phyloP scores from a whole-genome alignment of 768 basidiomycete genomes.

The Boletus patriciae region DNA sequence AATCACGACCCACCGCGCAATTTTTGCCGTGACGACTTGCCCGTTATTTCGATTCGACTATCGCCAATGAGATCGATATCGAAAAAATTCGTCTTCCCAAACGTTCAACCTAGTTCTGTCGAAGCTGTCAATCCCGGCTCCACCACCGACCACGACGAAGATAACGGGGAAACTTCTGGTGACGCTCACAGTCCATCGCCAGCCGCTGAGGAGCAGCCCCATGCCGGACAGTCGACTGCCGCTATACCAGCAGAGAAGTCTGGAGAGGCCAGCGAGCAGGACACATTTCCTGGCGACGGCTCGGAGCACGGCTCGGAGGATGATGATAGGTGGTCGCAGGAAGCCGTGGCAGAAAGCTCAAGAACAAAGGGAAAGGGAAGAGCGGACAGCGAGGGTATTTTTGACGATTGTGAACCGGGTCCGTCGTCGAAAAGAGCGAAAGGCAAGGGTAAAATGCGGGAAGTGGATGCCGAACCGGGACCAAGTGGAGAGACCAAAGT shows the following conservation, averaged over 20 bases:
- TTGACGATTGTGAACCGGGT: conserved; percentile 11
- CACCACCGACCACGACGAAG: not conserved
- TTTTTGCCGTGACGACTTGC: conserved; percentile 33
- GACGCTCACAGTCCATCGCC: not conserved
- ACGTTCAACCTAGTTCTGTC: conserved; percentile 3
- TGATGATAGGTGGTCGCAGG: conserved; percentile 24
- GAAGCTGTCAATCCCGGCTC: not conserved
- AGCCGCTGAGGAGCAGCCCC: not conserved
- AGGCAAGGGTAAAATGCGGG: conserved; percentile 26
- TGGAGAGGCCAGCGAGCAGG: not conserved
- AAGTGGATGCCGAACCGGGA: conserved; percentile 13
- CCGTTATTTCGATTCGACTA: conserved; percentile 43
- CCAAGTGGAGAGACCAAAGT: conserved; percentile 7
- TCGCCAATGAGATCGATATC: conserved; percentile 47
- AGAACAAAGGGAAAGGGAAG: conserved; percentile 29
- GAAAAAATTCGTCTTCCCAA: conserved; percentile 55
- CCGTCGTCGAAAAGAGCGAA: conserved; percentile 11
- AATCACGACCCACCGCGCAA: conserved; percentile 4
- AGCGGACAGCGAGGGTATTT: conserved; percentile 15
- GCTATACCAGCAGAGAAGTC: not conserved
- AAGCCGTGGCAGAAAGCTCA: conserved; percentile 18
- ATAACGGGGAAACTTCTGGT: not conserved
- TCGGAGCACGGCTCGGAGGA: conserved; percentile 18
- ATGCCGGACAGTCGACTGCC: conserved; percentile 1
- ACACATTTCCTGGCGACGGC: not conserved